These are phyloP conservation scores for Erodium moschatum DNA, from an alignment of 441 rosid species.

Conservation along the genomic window DNA sequence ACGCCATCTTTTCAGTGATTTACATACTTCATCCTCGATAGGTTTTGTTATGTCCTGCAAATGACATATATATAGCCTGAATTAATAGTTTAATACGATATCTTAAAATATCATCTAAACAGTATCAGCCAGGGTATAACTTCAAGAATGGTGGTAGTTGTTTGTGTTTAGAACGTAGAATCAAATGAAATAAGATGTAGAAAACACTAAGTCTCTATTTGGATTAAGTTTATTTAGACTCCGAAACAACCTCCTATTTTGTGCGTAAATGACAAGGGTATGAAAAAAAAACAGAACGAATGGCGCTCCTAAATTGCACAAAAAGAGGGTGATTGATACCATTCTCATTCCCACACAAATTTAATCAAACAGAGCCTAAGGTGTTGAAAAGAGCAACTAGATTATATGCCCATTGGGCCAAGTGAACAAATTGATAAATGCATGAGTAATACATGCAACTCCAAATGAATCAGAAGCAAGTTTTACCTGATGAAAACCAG, in stretches of 20 bases:
- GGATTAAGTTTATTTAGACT: background rate
- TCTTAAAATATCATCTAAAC: background rate
- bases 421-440: background rate
- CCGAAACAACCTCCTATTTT: background rate
- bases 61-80: slow-evolving; percentile 15
- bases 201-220: background rate
- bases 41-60: slow-evolving; percentile 81
- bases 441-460: background rate
- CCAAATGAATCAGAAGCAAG: slow-evolving; percentile 8
- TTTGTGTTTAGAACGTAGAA: slow-evolving; percentile 2
- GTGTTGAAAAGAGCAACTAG: background rate
- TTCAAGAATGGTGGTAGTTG: background rate
- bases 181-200: background rate
- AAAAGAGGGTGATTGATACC: no score
- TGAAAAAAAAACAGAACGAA: no score
- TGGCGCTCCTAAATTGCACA: no score
- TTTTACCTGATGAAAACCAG: slow-evolving; percentile 88
- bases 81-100: slow-evolving; percentile 1
- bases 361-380: background rate
- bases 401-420: background rate
- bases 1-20: slow-evolving; percentile 70
- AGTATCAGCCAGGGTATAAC: background rate
- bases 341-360: background rate
- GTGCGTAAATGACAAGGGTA: background rate
- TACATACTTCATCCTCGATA: slow-evolving; percentile 67